Evolutionary conservation across 1,284 basidiomycete genomes (phyloP).

Genomic region (Ustilago bromivora): DNA sequence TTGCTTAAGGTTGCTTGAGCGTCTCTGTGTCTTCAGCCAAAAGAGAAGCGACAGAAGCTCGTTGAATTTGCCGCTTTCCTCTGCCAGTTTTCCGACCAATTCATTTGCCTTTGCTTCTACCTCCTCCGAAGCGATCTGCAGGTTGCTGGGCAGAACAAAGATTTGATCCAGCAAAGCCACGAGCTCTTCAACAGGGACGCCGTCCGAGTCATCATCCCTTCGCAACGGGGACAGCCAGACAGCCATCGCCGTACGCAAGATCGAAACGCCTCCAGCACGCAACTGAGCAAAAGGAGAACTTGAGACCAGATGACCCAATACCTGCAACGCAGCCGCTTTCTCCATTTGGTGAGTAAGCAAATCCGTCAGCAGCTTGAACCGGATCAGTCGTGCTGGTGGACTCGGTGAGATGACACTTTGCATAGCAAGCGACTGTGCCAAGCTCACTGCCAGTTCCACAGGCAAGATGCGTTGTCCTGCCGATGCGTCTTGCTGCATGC

Average conservation of each 20-base stretch:
- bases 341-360: constrained; percentile 30
- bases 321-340: constrained; percentile 11
- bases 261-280: constrained; percentile 36
- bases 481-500: constrained; percentile 23
- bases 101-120: not conserved
- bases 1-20: not conserved
- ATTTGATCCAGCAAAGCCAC: constrained; percentile 18
- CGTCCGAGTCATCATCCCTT: not conserved
- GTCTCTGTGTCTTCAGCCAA: constrained; percentile 25
- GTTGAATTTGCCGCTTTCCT: constrained; percentile 21
- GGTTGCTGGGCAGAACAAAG: constrained; percentile 2
- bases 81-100: constrained; percentile 7
- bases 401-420: constrained; percentile 56
- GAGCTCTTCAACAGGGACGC: not conserved
- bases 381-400: constrained; percentile 37
- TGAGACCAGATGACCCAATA: constrained; percentile 38
- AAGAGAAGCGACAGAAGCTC: constrained; percentile 33
- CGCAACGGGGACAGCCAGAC: not conserved
- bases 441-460: constrained; percentile 24
- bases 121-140: not conserved
- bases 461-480: constrained; percentile 16
- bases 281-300: constrained; percentile 57
- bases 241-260: constrained; percentile 18
- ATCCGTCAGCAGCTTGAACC: constrained; percentile 43
- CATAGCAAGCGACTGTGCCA: constrained; percentile 53